Percentiles rank a stretch among this genome's conserved stretches.
phyloP scores from a whole-genome alignment of 441 rosid species.

The Populus tomentosa region DNA sequence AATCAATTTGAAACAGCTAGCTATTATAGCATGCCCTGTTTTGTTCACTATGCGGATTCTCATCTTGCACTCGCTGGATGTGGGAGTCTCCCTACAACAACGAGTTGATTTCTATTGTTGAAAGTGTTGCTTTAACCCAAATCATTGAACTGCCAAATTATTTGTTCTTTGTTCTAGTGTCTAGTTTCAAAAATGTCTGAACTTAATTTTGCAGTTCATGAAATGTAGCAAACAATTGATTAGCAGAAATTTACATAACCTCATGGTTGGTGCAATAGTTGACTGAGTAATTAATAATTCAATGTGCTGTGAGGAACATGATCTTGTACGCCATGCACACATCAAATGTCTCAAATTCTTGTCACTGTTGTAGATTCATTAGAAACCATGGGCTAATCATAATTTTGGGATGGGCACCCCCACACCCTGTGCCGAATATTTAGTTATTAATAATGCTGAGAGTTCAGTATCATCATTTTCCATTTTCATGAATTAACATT shows the following conservation, averaged over 20 bases:
- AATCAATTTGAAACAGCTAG: neutral
- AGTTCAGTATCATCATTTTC: neutral
- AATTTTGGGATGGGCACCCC: neutral
- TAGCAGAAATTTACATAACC: neutral
- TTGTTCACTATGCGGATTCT: neutral
- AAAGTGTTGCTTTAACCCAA: neutral
- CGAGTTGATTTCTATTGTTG: neutral
- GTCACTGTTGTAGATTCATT: neutral
- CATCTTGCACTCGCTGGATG: neutral
- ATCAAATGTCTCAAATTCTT: neutral
- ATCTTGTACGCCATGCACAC: neutral
- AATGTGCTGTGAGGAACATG: neutral
- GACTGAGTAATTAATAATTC: neutral
- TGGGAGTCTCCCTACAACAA: neutral
- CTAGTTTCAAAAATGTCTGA: neutral
- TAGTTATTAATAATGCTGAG: neutral
- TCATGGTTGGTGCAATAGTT: slow-evolving; percentile 1
- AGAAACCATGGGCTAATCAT: neutral
- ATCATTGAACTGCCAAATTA: neutral
- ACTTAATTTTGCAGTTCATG: neutral
- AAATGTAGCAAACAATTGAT: neutral
- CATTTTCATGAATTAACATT: neutral
- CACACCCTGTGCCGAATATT: neutral
- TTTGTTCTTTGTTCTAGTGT: neutral
- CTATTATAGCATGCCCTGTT: neutral